A percentile compares a stretch with the other conserved stretches of the same genome.
phyloP scores from a whole-genome alignment of 2,329 filamentous ascomycete species.

The Neonectria neomacrospora region DNA sequence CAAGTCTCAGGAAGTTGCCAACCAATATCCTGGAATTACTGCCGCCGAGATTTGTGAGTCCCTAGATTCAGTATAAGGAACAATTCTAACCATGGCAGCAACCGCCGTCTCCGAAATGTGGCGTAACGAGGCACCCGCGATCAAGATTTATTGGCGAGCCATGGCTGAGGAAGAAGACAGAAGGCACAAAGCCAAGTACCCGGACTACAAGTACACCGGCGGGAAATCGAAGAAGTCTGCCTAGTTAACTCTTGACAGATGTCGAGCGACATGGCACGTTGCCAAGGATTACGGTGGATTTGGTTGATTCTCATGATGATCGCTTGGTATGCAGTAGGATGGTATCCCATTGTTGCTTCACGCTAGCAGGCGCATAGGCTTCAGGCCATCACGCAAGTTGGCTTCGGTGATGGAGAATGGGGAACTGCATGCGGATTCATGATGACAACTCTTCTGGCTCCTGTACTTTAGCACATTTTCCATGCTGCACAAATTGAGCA shows the following conservation, averaged over 20 bases:
- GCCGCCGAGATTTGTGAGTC: conserved; percentile 48
- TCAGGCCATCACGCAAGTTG: neutral
- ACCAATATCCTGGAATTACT: conserved; percentile 40
- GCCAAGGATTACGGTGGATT: no score
- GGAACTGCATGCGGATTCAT: neutral
- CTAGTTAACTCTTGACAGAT: no score
- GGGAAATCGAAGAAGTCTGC: no score
- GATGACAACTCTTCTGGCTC: neutral
- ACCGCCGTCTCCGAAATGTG: conserved; percentile 43
- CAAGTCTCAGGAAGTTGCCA: conserved; percentile 40
- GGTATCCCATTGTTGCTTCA: neutral
- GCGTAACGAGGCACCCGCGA: conserved; percentile 41
- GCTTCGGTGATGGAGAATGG: neutral
- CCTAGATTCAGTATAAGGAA: neutral
- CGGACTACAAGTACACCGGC: no score
- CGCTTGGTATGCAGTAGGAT: conserved; percentile 32
- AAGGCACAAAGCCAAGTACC: no score
- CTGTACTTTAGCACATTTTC: neutral
- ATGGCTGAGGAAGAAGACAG: no score
- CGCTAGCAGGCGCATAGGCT: neutral
- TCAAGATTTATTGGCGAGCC: conserved; percentile 38
- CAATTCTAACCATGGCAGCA: conserved; percentile 36
- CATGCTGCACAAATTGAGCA: neutral
- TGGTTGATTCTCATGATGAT: no score
- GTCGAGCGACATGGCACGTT: no score